Evolutionary conservation across 805 yeast species (phyloP), one percentile per base, ranked within the genome.

Genomic region (Starmerella sirachaensis): DNA sequence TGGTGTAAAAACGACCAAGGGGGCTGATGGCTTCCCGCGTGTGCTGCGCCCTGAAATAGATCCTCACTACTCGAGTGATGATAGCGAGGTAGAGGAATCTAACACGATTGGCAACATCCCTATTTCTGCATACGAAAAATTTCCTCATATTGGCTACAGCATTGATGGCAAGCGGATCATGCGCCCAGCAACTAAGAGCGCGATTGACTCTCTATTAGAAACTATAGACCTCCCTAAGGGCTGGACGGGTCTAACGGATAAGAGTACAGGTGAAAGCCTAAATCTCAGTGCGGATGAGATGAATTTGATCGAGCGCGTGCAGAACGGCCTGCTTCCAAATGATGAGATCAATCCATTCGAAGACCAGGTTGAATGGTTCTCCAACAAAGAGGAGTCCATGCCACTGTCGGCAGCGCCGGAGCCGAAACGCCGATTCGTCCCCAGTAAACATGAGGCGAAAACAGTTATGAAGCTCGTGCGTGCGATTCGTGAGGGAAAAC

Each of bases 141-240:
- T 79, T 76, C 98, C 98, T 1, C 98, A 91, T 57, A 75, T 91
- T 43, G 97, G 98, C 41, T 91, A 91, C 59, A 88, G 84, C 58
- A 86, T 91, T 53, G 91, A 91, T 57, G 98, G 99, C 54, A 88
- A 86, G 58, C 74, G 98, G 56, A 86, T 91, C 55, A 88, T 91
- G 97, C 75, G 99, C 59, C 99, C 99, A 10, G 98, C 97, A 8
- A 79, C 83, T 53, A 94, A 96, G 11, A 76, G 93, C 41, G 98
- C 97, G 1, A 69, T 91, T 48, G 97, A 91, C 54, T 80, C 78
- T 53, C 69, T 91, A 45, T 64, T 91, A 47, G 98, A 88, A 54
- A 68, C 76, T 21, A 91, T 91, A 43, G 99, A 91, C 45, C 66
- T 91, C 46, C 98, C 98, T 11, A 93, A 83, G 61, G 98, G 98